A percentile compares a stretch with the other conserved stretches of the same genome.
These are phyloP conservation scores for Epichloe typhina DNA, from an alignment of 2,329 filamentous ascomycete species.

Conservation along the genomic window DNA sequence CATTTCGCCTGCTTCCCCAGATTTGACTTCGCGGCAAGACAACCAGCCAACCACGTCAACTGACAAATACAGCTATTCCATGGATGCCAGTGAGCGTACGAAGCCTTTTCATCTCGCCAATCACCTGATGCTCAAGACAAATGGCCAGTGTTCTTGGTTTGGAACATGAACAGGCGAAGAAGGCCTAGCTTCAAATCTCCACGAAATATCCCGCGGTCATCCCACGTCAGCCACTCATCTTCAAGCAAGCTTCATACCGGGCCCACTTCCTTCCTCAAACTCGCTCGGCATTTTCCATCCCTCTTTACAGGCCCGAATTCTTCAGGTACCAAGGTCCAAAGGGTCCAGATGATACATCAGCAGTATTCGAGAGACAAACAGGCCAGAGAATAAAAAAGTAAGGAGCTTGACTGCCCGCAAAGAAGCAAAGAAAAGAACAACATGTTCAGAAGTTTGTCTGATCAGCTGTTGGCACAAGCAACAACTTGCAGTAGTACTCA, in stretches of 20 bases:
- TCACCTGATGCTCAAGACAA: background rate
- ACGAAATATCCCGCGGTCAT: background rate
- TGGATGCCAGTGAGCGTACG: too few relatives aligned
- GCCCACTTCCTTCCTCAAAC: background rate
- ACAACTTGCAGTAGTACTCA: background rate
- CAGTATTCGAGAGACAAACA: background rate
- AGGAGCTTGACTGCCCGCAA: background rate
- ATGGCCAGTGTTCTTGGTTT: background rate
- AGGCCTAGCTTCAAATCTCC: background rate
- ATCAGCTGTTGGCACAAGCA: background rate
- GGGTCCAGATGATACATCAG: background rate
- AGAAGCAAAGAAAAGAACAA: background rate
- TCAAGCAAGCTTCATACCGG: background rate
- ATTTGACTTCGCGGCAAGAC: background rate
- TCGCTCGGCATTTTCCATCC: background rate
- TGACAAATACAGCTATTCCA: too few relatives aligned
- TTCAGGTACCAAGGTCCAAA: background rate
- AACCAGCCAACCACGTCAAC: background rate
- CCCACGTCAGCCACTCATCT: background rate
- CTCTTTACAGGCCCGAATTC: background rate
- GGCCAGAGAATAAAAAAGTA: background rate
- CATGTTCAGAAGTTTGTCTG: background rate
- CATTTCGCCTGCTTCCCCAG: background rate
- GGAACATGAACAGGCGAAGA: background rate
- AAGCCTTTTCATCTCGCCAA: too few relatives aligned